These are phyloP conservation scores for Acrodontium crateriforme DNA, from an alignment of 2,329 filamentous ascomycete species.

Conservation along the genomic window DNA sequence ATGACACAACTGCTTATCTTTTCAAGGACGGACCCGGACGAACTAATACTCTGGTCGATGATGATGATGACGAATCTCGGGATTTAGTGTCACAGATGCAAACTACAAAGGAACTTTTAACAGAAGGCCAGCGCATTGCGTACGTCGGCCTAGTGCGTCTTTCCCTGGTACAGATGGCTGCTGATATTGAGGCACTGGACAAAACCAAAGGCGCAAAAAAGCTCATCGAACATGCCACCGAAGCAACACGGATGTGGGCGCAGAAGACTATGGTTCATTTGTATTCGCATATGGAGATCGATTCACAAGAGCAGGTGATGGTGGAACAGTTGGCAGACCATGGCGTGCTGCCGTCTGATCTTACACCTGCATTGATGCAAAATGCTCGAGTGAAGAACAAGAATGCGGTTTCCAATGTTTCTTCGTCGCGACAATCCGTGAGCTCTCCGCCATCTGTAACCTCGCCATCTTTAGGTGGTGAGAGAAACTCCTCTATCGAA, in stretches of 20 bases:
- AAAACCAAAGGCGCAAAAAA: conserved; percentile 57
- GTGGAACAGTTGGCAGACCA: conserved; percentile 93
- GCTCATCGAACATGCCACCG: conserved; percentile 51
- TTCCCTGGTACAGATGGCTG: conserved; percentile 64
- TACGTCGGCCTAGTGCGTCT: conserved; percentile 85
- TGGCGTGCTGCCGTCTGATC: conserved; percentile 69
- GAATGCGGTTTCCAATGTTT: conserved; percentile 9
- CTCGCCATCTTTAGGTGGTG: conserved; percentile 9
- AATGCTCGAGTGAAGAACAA: conserved; percentile 91
- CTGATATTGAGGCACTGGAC: conserved; percentile 50
- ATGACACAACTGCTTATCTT: conserved; percentile 91
- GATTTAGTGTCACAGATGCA: conserved; percentile 85
- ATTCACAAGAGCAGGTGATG: conserved; percentile 85
- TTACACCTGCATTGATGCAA: conserved; percentile 76
- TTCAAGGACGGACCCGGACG: conserved; percentile 60
- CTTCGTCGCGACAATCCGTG: conserved; percentile 21
- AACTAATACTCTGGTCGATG: conserved; percentile 47
- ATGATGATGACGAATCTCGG: conserved; percentile 57
- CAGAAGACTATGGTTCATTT: conserved; percentile 96
- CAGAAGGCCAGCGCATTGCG: conserved; percentile 87
- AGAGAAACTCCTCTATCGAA: conserved; percentile 8
- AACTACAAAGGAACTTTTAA: conserved; percentile 87
- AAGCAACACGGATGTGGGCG: conserved; percentile 85
- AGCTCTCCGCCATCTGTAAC: conserved; percentile 13
- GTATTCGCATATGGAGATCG: conserved; percentile 95